A percentile compares a stretch with the other conserved stretches of the same genome.
These are phyloP conservation scores for Cyberlindnera samutprakarnensis DNA, from an alignment of 805 yeast species.

Conservation along the genomic window DNA sequence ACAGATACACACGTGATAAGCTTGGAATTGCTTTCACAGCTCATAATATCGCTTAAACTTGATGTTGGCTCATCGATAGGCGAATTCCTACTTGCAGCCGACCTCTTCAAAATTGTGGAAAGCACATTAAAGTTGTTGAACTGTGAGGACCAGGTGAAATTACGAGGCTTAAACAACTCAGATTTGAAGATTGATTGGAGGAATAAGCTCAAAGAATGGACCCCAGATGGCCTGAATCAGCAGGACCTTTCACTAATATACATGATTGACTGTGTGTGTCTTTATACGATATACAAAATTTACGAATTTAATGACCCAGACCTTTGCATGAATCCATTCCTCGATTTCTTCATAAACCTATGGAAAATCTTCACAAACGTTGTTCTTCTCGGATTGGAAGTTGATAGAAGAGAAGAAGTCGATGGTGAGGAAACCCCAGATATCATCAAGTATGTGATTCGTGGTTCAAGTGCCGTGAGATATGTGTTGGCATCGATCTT, in stretches of 20 bases:
- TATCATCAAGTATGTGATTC: constrained; percentile 39
- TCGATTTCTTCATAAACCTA: constrained; percentile 44
- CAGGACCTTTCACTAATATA: constrained; percentile 39
- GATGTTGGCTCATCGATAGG: constrained; percentile 26
- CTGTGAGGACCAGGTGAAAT: constrained; percentile 34
- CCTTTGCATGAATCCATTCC: constrained; percentile 52
- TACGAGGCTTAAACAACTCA: constrained; percentile 36
- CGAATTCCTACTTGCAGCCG: constrained; percentile 25
- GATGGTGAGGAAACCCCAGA: constrained; percentile 30
- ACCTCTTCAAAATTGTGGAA: constrained; percentile 29
- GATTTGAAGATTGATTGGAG: constrained; percentile 27
- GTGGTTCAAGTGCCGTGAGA: constrained; percentile 60
- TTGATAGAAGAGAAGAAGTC: constrained; percentile 43
- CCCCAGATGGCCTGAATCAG: constrained; percentile 26
- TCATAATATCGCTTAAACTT: constrained; percentile 31
- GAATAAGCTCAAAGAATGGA: constrained; percentile 26
- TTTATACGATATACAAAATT: constrained; percentile 37
- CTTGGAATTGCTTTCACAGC: constrained; percentile 44
- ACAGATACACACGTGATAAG: constrained; percentile 46
- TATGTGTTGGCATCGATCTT: constrained; percentile 53
- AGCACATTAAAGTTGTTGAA: constrained; percentile 29
- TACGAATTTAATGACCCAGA: constrained; percentile 29
- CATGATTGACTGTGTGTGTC: constrained; percentile 34
- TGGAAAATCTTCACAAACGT: constrained; percentile 65
- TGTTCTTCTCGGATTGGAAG: constrained; percentile 51